Evolutionary conservation across 139 green algal genomes (phyloP), one percentile per base, ranked within the genome.

Genomic region (Desmodesmus armatus): DNA sequence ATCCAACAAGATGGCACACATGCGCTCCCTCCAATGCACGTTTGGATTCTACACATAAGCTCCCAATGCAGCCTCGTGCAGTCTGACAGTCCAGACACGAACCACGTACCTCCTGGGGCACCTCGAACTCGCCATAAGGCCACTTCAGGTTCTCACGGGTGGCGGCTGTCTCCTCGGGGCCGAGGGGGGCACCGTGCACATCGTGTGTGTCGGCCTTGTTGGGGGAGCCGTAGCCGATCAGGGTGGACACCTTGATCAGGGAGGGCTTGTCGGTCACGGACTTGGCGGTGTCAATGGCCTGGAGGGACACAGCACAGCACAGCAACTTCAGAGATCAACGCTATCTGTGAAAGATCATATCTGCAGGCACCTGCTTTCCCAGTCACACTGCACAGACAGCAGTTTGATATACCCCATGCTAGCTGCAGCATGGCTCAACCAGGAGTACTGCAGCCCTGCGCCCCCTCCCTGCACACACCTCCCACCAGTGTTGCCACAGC

Each of bases 191-290:
- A 81, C 97, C 97, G 91, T 99, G 97, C 69, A 99, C 97, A 82
- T 97, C 96, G 87, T 99, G 96, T 6, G 94, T 94, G 96, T 99
- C 93, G 53, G 96, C 95, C 96, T 99, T 99, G 94, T 99, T 99
- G 87, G 97, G 97, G 4, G 97, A 99, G 82, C 97, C 97, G 87
- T 98, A 99, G 78, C 97, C 97, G 87, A 99, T 99, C 84, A 98
- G 94, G 82, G 97, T 99, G 87, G 95, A 96, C 55, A 95, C 92
- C 91, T 97, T 99, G 94, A 99, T 98, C 53, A 99, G 87, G 40
- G 95, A 97, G 71, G 97, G 97, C 94, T 98, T 98, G 95, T 99
- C 96, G 33, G 95, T 98, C 35, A 98, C 96, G 19, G 80, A 69
- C 95, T 99, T 97, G 85, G 95, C 94, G 71, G 94, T 92, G 85